Conservation (phyloP, 768 basidiomycete species). For the Termitomyces sp. region DNA sequence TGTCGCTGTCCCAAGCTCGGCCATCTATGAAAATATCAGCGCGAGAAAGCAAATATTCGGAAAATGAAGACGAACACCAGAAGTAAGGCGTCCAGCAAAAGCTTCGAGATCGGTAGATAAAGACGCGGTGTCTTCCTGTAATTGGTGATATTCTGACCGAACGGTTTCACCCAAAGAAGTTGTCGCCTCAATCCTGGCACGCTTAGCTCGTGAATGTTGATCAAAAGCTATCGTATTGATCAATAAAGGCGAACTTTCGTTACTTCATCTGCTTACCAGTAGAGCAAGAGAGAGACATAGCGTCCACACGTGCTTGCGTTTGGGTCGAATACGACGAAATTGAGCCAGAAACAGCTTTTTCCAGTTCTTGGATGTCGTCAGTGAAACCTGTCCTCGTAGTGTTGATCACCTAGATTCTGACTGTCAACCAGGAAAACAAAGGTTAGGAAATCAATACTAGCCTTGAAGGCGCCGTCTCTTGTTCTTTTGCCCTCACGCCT, state of each 20-base stretch:
- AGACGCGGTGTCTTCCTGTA: conserved; percentile 47
- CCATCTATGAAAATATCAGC: conserved; percentile 27
- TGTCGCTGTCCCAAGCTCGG: conserved; percentile 32
- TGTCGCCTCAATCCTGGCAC: conserved; percentile 60
- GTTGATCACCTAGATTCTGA: conserved; percentile 31
- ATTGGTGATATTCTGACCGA: conserved; percentile 44
- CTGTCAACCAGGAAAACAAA: conserved; percentile 1
- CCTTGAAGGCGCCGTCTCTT: conserved; percentile 59
- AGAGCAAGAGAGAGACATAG: conserved; percentile 36
- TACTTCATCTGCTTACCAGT: conserved; percentile 30
- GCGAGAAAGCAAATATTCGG: not conserved
- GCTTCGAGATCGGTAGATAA: conserved; percentile 35
- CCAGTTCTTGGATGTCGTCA: conserved; percentile 39
- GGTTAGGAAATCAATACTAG: conserved; percentile 16
- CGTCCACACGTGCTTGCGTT: conserved; percentile 43
- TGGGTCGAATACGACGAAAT: conserved; percentile 46
- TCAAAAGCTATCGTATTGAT: conserved; percentile 45
- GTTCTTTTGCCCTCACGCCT: conserved; percentile 47
- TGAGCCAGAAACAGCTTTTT: conserved; percentile 39
- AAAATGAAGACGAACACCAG: conserved; percentile 39
- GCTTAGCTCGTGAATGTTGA: conserved; percentile 56
- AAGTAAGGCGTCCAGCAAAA: conserved; percentile 28
- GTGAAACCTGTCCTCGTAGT: conserved; percentile 35
- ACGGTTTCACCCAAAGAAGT: conserved; percentile 42
- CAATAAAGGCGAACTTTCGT: not conserved